Evolutionary conservation across 2,329 filamentous ascomycete genomes (phyloP), one percentile per base, ranked within the genome.

Genomic region (Cytospora leucostoma): DNA sequence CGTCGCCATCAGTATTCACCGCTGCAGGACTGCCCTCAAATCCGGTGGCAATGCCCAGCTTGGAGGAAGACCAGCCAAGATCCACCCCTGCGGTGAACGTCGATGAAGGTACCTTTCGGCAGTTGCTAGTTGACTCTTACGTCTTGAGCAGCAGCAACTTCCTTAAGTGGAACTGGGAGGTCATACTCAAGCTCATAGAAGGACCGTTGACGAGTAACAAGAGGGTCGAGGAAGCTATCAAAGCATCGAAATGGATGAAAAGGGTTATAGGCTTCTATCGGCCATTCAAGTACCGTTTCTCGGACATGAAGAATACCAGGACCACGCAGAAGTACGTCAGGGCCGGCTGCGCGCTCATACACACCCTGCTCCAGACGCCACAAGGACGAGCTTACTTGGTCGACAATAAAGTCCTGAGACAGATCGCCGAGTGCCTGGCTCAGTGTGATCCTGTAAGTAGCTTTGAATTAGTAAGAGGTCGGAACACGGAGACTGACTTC

Each of bases 81-180:
- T 75, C 78, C 59, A 75, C 78, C 32, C 59, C 64, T 21, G 68
- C 81, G 3, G 72, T 77, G 3, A 83, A 82, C 53, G 82, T 82
- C 49, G 82, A 89, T 66, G 87, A 89, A 69, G 81, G 83, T 11
- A 85, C 84, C 0, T 89, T 89, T 69, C 82, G 87, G 21, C 85
- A 88, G 70, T 76, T 88, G 3, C 72, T 88, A 34, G 79, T 93
- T 19, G 91, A 98, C 65, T 95, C 92, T 4, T 88, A 92, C 61
- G 92, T 99, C 2, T 80, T 98, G 53, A 91, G 89, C 67, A 95
- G 91, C 65, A 92, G 92, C 66, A 97, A 96, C 69, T 97, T 91
- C 71, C 82, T 87, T 47, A 99, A 99, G 74, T 99, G 95, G 95
- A 94, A 96, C 73, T 99, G 96, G 95, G 92, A 96, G 66, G 81